Percentiles rank a stretch among this genome's conserved stretches.
Conservation (phyloP, 495 filamentous ascomycete genomes). For the Hyaloscypha bicolor region DNA sequence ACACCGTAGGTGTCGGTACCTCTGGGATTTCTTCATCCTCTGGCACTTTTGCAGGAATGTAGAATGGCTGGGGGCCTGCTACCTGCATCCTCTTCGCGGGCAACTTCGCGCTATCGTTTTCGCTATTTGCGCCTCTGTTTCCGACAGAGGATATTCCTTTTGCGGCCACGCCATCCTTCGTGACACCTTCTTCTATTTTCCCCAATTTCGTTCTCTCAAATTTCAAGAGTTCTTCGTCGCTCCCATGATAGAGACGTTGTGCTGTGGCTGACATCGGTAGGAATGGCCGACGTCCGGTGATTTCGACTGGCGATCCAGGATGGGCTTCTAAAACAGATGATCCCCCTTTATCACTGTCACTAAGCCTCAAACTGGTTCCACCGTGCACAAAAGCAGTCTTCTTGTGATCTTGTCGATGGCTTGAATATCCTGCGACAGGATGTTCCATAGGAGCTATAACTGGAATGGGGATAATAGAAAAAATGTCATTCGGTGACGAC, state of each 20-base stretch:
- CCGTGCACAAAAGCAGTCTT: constrained; percentile 27
- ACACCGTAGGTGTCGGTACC: background rate
- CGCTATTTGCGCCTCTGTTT: constrained; percentile 24
- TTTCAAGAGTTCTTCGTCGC: constrained; percentile 37
- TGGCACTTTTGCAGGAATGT: constrained; percentile 40
- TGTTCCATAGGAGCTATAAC: constrained; percentile 28
- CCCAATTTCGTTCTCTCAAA: constrained; percentile 34
- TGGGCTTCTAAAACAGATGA: constrained; percentile 34
- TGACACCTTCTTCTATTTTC: constrained; percentile 39
- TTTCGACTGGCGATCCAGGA: constrained; percentile 32
- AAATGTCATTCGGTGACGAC: constrained; percentile 39
- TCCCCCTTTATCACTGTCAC: constrained; percentile 29
- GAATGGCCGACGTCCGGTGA: constrained; percentile 27
- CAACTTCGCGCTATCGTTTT: constrained; percentile 37
- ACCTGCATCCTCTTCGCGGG: constrained; percentile 35
- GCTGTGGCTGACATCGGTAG: constrained; percentile 26
- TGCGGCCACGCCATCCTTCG: constrained; percentile 55
- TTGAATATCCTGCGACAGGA: constrained; percentile 24
- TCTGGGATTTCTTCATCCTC: constrained; percentile 32
- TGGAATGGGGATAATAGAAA: constrained; percentile 32
- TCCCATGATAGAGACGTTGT: constrained; percentile 33
- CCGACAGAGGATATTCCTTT: constrained; percentile 39
- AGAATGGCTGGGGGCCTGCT: constrained; percentile 31
- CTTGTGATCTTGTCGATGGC: constrained; percentile 18
- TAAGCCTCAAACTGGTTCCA: constrained; percentile 33